These are phyloP conservation scores for Amanita pallidorosea DNA, from an alignment of 768 basidiomycete species.

Conservation along the genomic window DNA sequence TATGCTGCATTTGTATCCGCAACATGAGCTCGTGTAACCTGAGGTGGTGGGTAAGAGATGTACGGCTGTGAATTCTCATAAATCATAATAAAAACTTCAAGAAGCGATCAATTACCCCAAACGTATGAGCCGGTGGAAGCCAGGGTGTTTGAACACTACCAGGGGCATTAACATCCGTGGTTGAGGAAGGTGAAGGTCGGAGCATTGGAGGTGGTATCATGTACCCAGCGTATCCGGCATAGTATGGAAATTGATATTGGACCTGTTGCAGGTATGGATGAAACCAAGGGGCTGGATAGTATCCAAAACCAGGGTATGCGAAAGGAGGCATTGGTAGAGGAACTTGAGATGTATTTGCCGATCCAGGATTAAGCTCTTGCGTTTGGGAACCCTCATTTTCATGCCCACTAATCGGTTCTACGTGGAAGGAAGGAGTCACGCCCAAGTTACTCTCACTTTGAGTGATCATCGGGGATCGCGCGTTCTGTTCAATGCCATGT, in stretches of 20 bases:
- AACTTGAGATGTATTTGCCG: neutral
- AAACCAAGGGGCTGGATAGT: slow-evolving; percentile 5
- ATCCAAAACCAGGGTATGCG: slow-evolving; percentile 1
- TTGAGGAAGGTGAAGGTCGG: slow-evolving; percentile 14
- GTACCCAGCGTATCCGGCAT: slow-evolving; percentile 36
- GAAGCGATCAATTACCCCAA: slow-evolving; percentile 28
- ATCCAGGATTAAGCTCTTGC: neutral
- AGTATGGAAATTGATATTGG: slow-evolving; percentile 42
- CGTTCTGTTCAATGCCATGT: neutral
- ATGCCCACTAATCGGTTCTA: neutral
- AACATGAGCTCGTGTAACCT: slow-evolving; percentile 22
- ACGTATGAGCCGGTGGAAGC: slow-evolving; percentile 27
- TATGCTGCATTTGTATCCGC: slow-evolving; percentile 18
- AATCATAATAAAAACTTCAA: slow-evolving; percentile 2
- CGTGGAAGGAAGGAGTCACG: neutral
- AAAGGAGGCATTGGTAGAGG: neutral
- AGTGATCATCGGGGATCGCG: neutral
- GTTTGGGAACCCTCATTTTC: neutral
- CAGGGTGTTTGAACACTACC: slow-evolving; percentile 22
- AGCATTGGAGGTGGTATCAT: neutral
- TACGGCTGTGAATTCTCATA: slow-evolving; percentile 25
- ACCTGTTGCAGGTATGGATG: slow-evolving; percentile 38
- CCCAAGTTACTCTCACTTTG: neutral
- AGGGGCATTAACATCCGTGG: slow-evolving; percentile 25
- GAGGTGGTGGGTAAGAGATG: slow-evolving; percentile 32